Percentiles rank a stretch among this genome's conserved stretches.
These are phyloP conservation scores for Thraustochytrium striatum DNA, from an alignment of 352 stramenopile species.

Conservation along the genomic window DNA sequence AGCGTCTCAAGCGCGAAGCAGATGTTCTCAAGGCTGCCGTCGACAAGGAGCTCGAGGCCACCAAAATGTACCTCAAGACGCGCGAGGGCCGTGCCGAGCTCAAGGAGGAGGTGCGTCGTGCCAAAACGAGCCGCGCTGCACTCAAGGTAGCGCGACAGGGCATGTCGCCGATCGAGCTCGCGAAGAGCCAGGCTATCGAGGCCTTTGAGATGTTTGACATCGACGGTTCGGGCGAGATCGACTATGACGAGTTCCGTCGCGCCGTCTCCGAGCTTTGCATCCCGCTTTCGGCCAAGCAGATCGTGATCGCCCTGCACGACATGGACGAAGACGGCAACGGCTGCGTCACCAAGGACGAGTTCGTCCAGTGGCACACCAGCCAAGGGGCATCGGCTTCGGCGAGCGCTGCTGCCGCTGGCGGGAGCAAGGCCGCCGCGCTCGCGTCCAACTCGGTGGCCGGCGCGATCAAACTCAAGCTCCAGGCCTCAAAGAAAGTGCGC, in stretches of 20 bases:
- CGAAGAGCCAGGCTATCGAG: conserved; percentile 2
- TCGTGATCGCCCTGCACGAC: neutral
- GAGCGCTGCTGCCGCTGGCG: too few relatives aligned
- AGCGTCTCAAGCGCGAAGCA: neutral
- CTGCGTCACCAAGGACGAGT: conserved; percentile 12
- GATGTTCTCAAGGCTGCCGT: neutral
- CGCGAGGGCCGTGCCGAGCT: neutral
- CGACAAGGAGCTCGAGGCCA: neutral
- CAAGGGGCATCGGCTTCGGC: too few relatives aligned
- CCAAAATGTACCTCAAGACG: conserved; percentile 25
- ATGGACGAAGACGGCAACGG: conserved; percentile 36
- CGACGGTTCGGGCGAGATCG: conserved; percentile 34
- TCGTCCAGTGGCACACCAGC: conserved; percentile 29
- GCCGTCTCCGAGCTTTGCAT: conserved; percentile 29
- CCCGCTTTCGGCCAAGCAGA: conserved; percentile 16
- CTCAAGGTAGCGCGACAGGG: neutral
- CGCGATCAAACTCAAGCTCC: conserved; percentile 41
- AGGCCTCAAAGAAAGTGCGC: conserved; percentile 15
- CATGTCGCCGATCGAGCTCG: neutral
- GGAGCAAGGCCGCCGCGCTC: conserved; percentile 1
- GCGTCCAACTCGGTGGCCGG: neutral
- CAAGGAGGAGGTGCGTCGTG: neutral
- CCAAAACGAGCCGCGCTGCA: neutral
- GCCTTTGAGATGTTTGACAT: conserved; percentile 43
- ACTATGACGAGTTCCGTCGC: conserved; percentile 8